Evolutionary conservation across 2,329 filamentous ascomycete genomes (phyloP), one percentile per base, ranked within the genome.

Genomic region (Pyricularia sp.): DNA sequence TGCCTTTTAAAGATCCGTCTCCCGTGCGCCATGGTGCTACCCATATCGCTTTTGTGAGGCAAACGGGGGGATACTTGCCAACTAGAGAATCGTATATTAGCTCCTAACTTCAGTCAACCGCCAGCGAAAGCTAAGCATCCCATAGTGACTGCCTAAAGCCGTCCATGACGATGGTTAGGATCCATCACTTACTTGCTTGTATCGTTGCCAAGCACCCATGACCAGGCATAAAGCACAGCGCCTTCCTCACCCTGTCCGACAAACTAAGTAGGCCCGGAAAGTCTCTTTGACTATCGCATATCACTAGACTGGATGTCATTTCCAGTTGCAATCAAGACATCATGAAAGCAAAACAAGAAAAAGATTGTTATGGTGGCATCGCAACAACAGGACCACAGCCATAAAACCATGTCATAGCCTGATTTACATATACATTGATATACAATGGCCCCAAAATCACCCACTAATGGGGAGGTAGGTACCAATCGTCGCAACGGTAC

Each of bases 391-490:
- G 25, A 64, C 61, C 42, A 55, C 42, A 25, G 25, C 58, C 12
- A 6, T 61, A 25, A 26, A 59, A 61, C 11, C 58, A 26, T 25
- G 23, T 25, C n/a, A 61, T n/a, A 61, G 58, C 25, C 58, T 61
- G 58, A 28, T 61, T 61, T 61, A 61, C 58, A 61, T 61, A 26
- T 61, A 61, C 58, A 61, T 61, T 26, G 58, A 61, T 61, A 61
- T 61, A 61, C 58, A 61, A 61, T 25, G 12, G 14, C 23, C n/a
- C 23, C 58, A 61, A 61, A 61, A 61, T 4, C 58, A 26, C 23
- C 58, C n/a, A 61, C 5, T 61, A 6, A 61, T 14, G 42, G 7
- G 42, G 20, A n/a, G 42, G 20, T 55, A 55, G 42, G n/a, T 26
- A 61, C 58, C 58, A 14, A 61, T 61, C 23, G 58, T 61, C 58